Conservation (phyloP, 2,329 filamentous ascomycete species). For the Fusarium virguliforme region DNA sequence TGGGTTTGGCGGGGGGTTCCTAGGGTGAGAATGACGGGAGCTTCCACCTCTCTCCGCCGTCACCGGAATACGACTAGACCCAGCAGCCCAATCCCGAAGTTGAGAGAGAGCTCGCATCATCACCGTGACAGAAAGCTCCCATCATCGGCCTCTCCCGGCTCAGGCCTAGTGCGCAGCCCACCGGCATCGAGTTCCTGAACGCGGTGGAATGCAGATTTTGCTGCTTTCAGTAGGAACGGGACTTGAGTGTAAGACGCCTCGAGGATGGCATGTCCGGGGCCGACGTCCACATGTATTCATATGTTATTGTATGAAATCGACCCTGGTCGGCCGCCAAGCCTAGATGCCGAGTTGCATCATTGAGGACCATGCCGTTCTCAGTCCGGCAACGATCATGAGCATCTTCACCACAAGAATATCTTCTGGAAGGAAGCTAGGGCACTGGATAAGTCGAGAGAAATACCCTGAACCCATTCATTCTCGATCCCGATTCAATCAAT, state of each 20-base stretch:
- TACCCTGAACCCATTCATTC: not conserved
- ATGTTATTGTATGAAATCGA: not conserved
- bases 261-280: not conserved
- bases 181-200: conserved; percentile 8
- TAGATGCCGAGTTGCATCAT: not conserved
- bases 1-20: conserved; percentile 12
- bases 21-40: conserved; percentile 9
- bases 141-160: not conserved
- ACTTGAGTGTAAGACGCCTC: not conserved
- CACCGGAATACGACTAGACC: conserved; percentile 2
- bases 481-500: not conserved
- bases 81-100: not conserved
- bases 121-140: conserved; percentile 5
- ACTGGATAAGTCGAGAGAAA: not conserved
- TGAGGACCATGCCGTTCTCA: not conserved
- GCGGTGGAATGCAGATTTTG: conserved; percentile 7
- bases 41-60: conserved; percentile 6
- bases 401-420: not conserved
- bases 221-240: conserved; percentile 9
- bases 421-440: not conserved
- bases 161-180: conserved; percentile 6
- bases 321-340: not conserved
- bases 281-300: not conserved
- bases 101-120: conserved; percentile 2
- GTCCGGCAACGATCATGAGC: not conserved